Percentiles rank a stretch among this genome's conserved stretches.
These are phyloP conservation scores for Nyssa sinensis DNA, from an alignment of 148 eudicot genomes.

Conservation along the genomic window DNA sequence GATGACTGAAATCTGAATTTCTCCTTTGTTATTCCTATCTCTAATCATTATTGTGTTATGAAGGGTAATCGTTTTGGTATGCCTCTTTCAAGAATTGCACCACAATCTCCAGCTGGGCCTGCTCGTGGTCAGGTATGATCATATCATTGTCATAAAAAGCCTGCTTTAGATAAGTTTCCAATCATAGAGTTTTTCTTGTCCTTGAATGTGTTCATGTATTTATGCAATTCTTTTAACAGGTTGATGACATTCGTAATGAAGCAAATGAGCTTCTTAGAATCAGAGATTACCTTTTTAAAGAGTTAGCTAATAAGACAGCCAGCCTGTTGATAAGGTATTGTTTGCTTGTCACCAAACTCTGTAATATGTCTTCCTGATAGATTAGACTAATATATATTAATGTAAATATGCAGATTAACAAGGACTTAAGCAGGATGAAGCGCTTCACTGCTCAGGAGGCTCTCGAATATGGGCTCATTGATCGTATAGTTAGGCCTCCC, in stretches of 20 bases:
- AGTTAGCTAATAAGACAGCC: slow-evolving; percentile 78
- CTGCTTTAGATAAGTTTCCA: background rate
- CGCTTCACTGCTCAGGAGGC: slow-evolving; percentile 75
- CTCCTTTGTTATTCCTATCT: background rate
- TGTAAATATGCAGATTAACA: slow-evolving; percentile 52
- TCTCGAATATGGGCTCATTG: slow-evolving; percentile 85
- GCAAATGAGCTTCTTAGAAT: slow-evolving; percentile 78
- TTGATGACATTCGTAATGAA: slow-evolving; percentile 72
- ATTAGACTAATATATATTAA: background rate
- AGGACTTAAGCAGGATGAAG: slow-evolving; percentile 62
- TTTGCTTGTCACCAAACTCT: background rate
- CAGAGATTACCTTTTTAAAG: slow-evolving; percentile 72
- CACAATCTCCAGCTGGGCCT: slow-evolving; percentile 78
- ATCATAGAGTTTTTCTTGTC: background rate
- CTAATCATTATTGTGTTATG: slow-evolving; percentile 13
- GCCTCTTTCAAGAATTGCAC: slow-evolving; percentile 73
- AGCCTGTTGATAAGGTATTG: slow-evolving; percentile 72
- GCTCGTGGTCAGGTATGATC: slow-evolving; percentile 88
- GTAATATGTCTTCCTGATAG: background rate
- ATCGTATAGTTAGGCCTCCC: slow-evolving; percentile 72
- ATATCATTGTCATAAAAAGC: background rate
- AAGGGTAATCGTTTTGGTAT: slow-evolving; percentile 77
- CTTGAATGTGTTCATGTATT: background rate
- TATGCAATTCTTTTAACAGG: slow-evolving; percentile 36
- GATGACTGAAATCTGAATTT: background rate